Base-by-base conservation (phyloP, 108 stramenopile genomes). In the Conticribra guillardii region DNA sequence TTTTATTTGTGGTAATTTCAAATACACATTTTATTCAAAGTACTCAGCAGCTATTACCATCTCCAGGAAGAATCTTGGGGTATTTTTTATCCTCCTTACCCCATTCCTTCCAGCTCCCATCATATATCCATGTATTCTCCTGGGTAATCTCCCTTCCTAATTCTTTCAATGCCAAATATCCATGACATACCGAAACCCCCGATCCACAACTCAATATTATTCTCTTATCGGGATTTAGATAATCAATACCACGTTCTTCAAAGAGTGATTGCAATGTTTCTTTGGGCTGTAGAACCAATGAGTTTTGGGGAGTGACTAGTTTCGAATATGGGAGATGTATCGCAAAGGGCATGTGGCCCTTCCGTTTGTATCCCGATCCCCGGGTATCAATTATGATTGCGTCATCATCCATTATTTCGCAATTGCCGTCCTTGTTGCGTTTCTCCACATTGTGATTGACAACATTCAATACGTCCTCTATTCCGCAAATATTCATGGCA, bases 41-140 rank as follows among this genome's bases (percentile, higher is more conserved):
- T n/a, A n/a, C n/a, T n/a, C n/a, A n/a, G n/a, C n/a, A n/a, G n/a
- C n/a, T n/a, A n/a, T n/a, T n/a, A n/a, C n/a, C n/a, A n/a, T n/a
- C n/a, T n/a, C n/a, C 5, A 23, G 57, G 69, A 28, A 70, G 44
- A 34, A 74, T 46, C 50, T 64, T 74, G 0, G 73, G 73, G 33
- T 64, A 66, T 34, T 60, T 55, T 3, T 85, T 80, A 8, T 69
- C 61, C 22, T 69, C 57, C 22, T 68, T 64, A 2, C 86, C 88
- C 92, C 89, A 93, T 55, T 93, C 89, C 27, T 57, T 67, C 89
- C 89, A 93, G 46, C 85, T 86, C 17, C 86, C 92, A 82, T 93
- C 89, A 60, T 93, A 93, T 7, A 93, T 60, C 54, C 60, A 76
- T 4, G 69, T 80, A 29, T 79, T 73, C 28, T 74, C 60, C 50